Conservation (phyloP, 495 filamentous ascomycete genomes). For the Penicillium coprophilum region DNA sequence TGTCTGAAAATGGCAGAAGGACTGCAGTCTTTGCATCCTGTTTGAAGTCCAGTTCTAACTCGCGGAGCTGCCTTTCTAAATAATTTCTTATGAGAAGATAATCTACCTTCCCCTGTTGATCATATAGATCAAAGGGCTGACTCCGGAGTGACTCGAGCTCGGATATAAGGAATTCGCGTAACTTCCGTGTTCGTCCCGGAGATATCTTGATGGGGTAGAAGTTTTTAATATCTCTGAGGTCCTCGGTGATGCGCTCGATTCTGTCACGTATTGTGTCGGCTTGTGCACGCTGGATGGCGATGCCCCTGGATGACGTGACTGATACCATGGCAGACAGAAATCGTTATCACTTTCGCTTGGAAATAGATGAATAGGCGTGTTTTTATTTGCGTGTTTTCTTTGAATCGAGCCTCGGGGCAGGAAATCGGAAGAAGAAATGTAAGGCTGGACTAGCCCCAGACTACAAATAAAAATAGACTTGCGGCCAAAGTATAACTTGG, state of each 20-base stretch:
- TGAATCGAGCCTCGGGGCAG: too few relatives aligned
- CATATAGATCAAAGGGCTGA: not conserved
- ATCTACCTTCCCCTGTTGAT: slow-evolving; percentile 31
- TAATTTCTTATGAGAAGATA: slow-evolving; percentile 34
- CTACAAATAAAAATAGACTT: too few relatives aligned
- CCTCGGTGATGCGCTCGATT: not conserved
- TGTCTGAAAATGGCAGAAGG: not conserved
- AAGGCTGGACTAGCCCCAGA: too few relatives aligned
- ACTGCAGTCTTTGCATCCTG: slow-evolving; percentile 31
- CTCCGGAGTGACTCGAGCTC: not conserved
- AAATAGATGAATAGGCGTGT: too few relatives aligned
- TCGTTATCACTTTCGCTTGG: too few relatives aligned
- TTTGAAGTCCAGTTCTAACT: slow-evolving; percentile 34
- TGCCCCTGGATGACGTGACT: not conserved
- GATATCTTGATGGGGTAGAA: not conserved
- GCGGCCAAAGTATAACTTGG: too few relatives aligned
- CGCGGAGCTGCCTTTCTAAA: not conserved
- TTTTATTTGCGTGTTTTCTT: too few relatives aligned
- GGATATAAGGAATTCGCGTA: not conserved
- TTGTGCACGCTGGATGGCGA: not conserved
- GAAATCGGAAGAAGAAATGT: too few relatives aligned
- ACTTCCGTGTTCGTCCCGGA: not conserved
- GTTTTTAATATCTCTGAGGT: not conserved
- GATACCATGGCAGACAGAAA: too few relatives aligned
- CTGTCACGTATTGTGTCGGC: not conserved